These are phyloP conservation scores for Erigeron philadelphicus DNA, from an alignment of 140 eudicot species.

Conservation along the genomic window DNA sequence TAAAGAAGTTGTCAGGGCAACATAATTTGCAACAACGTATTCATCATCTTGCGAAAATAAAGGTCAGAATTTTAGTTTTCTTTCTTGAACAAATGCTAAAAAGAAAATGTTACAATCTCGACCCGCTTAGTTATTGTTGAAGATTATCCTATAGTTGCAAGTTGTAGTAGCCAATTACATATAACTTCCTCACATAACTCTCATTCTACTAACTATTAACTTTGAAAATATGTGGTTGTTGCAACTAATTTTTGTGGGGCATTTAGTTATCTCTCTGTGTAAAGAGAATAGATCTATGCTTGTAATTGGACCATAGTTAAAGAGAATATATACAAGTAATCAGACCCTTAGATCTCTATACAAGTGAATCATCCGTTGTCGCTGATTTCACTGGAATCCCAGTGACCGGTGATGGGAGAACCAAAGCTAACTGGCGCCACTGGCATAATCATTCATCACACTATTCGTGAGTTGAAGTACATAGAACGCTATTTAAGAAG, in stretches of 20 bases:
- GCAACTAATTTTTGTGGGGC: not conserved
- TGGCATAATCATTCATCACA: not conserved
- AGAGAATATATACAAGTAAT: not conserved
- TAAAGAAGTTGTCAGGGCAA: slow-evolving; percentile 63
- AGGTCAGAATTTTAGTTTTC: slow-evolving; percentile 33
- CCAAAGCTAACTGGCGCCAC: not conserved
- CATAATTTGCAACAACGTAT: slow-evolving; percentile 79
- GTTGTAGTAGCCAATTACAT: not conserved
- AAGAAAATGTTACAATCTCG: not conserved
- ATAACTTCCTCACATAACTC: not conserved
- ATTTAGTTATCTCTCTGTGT: not conserved
- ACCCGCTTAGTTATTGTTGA: not conserved
- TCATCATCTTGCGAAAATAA: slow-evolving; percentile 79
- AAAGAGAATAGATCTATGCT: not conserved
- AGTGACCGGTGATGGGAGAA: not conserved
- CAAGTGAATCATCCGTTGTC: not conserved
- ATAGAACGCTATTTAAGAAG: too few relatives aligned
- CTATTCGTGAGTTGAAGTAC: too few relatives aligned
- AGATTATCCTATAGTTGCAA: not conserved
- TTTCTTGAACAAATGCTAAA: not conserved
- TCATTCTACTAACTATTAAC: not conserved
- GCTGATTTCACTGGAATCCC: not conserved
- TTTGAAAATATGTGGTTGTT: not conserved
- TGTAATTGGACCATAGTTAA: not conserved
- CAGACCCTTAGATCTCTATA: not conserved